These are phyloP conservation scores for Mucor piriformis DNA, from an alignment of 371 early-diverging fungal species.

Conservation along the genomic window DNA sequence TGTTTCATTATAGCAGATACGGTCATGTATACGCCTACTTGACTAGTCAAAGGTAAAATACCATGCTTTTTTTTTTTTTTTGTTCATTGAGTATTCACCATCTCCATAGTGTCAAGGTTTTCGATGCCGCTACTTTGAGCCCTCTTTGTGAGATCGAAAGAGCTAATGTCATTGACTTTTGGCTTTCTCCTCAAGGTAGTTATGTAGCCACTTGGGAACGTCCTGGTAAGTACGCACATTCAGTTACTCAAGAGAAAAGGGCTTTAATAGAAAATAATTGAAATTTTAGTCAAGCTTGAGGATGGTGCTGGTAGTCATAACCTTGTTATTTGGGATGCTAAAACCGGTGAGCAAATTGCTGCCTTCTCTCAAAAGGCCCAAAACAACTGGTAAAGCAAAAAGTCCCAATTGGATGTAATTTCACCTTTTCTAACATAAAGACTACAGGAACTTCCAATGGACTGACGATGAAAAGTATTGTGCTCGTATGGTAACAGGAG, in stretches of 20 bases:
- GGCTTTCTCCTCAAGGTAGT: slow-evolving; percentile 89
- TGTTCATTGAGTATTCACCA: too few relatives aligned
- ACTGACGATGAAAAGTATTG: slow-evolving; percentile 89
- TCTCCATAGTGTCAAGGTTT: slow-evolving; percentile 78
- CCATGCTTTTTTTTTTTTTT: too few relatives aligned
- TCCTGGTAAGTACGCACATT: slow-evolving; percentile 56
- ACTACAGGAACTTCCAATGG: slow-evolving; percentile 89
- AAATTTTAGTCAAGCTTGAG: slow-evolving; percentile 63
- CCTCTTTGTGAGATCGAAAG: slow-evolving; percentile 68
- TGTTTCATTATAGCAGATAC: slow-evolving; percentile 82
- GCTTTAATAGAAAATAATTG: not conserved
- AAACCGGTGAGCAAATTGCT: slow-evolving; percentile 69
- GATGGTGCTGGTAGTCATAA: slow-evolving; percentile 75
- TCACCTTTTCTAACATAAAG: too few relatives aligned
- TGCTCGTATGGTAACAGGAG: slow-evolving; percentile 84
- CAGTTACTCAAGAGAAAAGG: not conserved
- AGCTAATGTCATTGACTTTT: slow-evolving; percentile 79
- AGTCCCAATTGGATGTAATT: too few relatives aligned
- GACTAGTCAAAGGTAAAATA: slow-evolving; percentile 65
- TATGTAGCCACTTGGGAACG: slow-evolving; percentile 90
- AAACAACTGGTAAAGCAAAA: slow-evolving; percentile 57
- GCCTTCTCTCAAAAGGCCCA: slow-evolving; percentile 83
- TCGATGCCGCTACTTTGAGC: slow-evolving; percentile 66
- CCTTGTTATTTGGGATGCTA: slow-evolving; percentile 80
- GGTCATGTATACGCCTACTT: slow-evolving; percentile 82